These are phyloP conservation scores for Hevea brasiliensis DNA, from an alignment of 345 rosid genomes.

Conservation along the genomic window DNA sequence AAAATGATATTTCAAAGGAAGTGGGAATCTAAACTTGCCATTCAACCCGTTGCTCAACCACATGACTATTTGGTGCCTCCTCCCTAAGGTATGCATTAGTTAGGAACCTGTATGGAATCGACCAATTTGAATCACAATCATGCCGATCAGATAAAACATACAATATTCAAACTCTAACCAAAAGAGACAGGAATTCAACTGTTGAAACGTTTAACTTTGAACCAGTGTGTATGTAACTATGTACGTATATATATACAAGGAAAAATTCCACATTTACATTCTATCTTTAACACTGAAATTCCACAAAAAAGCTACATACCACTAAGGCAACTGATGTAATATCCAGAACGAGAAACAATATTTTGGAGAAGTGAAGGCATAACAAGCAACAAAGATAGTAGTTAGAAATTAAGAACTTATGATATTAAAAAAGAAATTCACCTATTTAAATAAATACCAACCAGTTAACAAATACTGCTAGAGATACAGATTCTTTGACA, in stretches of 20 bases:
- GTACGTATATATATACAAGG: too few species aligned
- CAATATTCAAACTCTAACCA: not conserved
- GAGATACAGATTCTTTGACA: not conserved
- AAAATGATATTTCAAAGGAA: slow-evolving; percentile 9
- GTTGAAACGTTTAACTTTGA: not conserved
- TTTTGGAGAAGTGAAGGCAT: not conserved
- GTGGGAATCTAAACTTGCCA: slow-evolving; percentile 58
- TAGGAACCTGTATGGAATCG: slow-evolving; percentile 61
- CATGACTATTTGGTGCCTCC: slow-evolving; percentile 96
- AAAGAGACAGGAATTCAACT: not conserved
- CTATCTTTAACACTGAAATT: not conserved
- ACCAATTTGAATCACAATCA: slow-evolving; percentile 7
- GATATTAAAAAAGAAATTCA: not conserved
- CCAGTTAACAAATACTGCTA: not conserved
- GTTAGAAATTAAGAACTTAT: not conserved
- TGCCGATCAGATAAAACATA: not conserved
- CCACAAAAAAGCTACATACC: not conserved
- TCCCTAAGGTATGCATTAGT: slow-evolving; percentile 95
- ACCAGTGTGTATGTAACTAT: not conserved
- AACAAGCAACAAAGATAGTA: not conserved
- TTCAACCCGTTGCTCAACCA: slow-evolving; percentile 97
- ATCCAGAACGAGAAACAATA: not conserved
- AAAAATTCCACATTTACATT: not conserved
- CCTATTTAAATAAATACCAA: not conserved
- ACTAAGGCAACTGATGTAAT: not conserved